Evolutionary conservation across 306 rosid species (phyloP).

Genomic region (Parietaria judaica): DNA sequence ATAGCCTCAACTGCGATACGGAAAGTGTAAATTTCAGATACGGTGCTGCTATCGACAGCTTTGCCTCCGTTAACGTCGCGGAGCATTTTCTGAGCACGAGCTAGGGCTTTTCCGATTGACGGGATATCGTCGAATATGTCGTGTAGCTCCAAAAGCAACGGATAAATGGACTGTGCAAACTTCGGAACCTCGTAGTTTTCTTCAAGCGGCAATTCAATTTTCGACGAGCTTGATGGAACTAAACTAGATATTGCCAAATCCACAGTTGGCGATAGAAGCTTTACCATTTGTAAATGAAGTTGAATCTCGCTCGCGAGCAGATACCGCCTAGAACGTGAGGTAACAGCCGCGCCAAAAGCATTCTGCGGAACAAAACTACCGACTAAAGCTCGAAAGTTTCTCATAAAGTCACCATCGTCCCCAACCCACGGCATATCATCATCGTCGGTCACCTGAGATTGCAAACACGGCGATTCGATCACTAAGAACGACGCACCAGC

Average conservation of each 20-base stretch:
- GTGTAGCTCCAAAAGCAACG: slow-evolving; percentile 61
- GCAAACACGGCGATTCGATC: slow-evolving; percentile 39
- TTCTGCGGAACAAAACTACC: slow-evolving; percentile 53
- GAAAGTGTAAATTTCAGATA: slow-evolving; percentile 56
- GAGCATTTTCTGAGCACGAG: slow-evolving; percentile 60
- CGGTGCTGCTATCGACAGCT: slow-evolving; percentile 36
- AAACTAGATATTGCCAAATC: slow-evolving; percentile 17
- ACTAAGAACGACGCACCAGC: slow-evolving; percentile 52
- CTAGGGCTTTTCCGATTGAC: slow-evolving; percentile 55
- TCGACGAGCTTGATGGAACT: slow-evolving; percentile 9
- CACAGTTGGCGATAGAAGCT: slow-evolving; percentile 33
- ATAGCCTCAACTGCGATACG: slow-evolving; percentile 71
- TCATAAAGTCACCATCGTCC: slow-evolving; percentile 21
- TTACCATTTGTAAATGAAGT: slow-evolving; percentile 25
- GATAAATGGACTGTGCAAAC: slow-evolving; percentile 59
- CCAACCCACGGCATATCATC: slow-evolving; percentile 23
- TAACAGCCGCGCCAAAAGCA: slow-evolving; percentile 25
- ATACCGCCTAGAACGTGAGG: slow-evolving; percentile 27
- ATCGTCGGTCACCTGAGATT: slow-evolving; percentile 17
- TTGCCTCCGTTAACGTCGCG: slow-evolving; percentile 52
- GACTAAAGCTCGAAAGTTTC: slow-evolving; percentile 31
- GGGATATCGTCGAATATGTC: slow-evolving; percentile 47
- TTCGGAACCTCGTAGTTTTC: slow-evolving; percentile 43
- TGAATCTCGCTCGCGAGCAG: slow-evolving; percentile 27
- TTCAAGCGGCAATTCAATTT: slow-evolving; percentile 31